A percentile compares a stretch with the other conserved stretches of the same genome.
phyloP scores from a whole-genome alignment of 257 asterid species.

The Anisodus acutangulus region DNA sequence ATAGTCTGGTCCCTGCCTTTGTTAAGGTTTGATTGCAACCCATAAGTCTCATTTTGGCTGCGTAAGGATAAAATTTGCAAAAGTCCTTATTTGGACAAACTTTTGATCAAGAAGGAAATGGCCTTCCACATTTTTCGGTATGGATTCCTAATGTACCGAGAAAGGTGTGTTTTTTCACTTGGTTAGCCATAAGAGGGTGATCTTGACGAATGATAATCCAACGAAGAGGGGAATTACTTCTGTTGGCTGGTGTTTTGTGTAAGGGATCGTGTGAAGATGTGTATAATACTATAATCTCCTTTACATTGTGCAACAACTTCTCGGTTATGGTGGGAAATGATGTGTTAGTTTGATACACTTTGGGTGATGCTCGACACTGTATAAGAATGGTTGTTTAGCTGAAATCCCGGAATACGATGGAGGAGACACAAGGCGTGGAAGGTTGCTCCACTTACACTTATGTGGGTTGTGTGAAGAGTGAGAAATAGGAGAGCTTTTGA shows the following conservation, averaged over 20 bases:
- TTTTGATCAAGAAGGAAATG: background rate
- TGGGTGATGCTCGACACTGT: background rate
- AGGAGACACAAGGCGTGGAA: slow-evolving; percentile 2
- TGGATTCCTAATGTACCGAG: background rate
- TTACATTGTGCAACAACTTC: background rate
- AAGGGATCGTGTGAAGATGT: background rate
- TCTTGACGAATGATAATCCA: background rate
- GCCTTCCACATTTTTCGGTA: background rate
- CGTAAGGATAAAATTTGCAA: background rate
- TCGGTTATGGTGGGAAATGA: background rate
- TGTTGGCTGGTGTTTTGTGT: slow-evolving; percentile 5
- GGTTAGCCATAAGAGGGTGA: background rate
- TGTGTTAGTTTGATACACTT: background rate
- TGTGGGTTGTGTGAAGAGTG: slow-evolving; percentile 17
- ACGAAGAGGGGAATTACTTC: background rate
- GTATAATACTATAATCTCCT: background rate
- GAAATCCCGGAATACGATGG: background rate
- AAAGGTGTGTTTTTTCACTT: background rate
- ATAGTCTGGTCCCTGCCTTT: background rate
- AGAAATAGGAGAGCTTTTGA: background rate
- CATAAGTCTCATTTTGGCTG: background rate
- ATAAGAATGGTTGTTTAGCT: background rate
- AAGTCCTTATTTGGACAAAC: background rate
- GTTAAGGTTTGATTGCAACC: background rate
- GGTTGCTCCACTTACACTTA: background rate